phyloP scores from a whole-genome alignment of 805 yeast species.

The Grigorovia yakushimaensis region DNA sequence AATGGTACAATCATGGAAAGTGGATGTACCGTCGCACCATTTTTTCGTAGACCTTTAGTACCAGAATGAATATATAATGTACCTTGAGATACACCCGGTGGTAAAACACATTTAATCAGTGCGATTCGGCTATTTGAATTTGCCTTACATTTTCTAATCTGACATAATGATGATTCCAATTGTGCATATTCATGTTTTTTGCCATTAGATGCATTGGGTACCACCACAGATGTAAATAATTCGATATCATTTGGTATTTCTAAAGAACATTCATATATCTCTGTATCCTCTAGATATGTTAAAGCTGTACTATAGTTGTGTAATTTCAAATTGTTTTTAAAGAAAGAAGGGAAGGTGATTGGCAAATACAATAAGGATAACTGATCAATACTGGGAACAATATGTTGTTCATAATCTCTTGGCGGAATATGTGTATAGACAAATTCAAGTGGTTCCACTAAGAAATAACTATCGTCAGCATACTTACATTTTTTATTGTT shows the following conservation, averaged over 20 bases:
- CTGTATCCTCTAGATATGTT: slow-evolving; percentile 62
- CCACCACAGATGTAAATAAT: slow-evolving; percentile 42
- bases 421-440: slow-evolving; percentile 84
- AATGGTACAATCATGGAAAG: slow-evolving; percentile 66
- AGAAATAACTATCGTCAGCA: slow-evolving; percentile 53
- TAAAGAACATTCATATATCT: slow-evolving; percentile 69
- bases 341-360: slow-evolving; percentile 74
- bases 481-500: slow-evolving; percentile 23
- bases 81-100: slow-evolving; percentile 60
- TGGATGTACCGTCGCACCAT: slow-evolving; percentile 52
- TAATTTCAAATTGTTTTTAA: slow-evolving; percentile 47
- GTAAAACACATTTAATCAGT: slow-evolving; percentile 72
- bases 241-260: slow-evolving; percentile 65
- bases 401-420: slow-evolving; percentile 70
- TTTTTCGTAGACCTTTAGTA: slow-evolving; percentile 46
- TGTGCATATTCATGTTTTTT: slow-evolving; percentile 9
- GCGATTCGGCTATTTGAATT: slow-evolving; percentile 46
- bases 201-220: slow-evolving; percentile 38
- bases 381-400: slow-evolving; percentile 75
- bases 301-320: slow-evolving; percentile 68
- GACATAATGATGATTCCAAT: slow-evolving; percentile 57
- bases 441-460: slow-evolving; percentile 64
- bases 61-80: slow-evolving; percentile 70
- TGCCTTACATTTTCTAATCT: slow-evolving; percentile 56
- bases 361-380: slow-evolving; percentile 74